Evolutionary conservation across 2,329 filamentous ascomycete species (phyloP), one percentile per base, ranked within the genome.

Genomic region (Penicillium sp.): DNA sequence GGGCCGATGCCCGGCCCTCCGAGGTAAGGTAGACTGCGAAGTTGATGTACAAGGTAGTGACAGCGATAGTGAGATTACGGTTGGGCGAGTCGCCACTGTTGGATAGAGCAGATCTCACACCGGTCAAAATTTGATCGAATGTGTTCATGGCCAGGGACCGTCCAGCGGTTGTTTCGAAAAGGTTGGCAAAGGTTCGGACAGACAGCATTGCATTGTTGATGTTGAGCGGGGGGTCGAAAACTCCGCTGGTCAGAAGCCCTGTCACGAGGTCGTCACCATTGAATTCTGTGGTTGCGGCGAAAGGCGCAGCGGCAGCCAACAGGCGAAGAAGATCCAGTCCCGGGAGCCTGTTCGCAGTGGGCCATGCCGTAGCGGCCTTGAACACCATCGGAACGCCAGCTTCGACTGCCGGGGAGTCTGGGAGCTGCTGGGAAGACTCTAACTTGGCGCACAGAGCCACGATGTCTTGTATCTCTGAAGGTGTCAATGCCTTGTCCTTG

Each of bases 141-240:
- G 78, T 76, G 18, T 75, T 75, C 12, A 83, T 80, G 6, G 85
- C 83, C 3, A 90, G 74, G 42, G 77, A 75, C 21, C 89, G 84
- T 15, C 94, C 94, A 51, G 86, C 79, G 0, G 83, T 76, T 0
- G 89, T 89, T 54, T 84, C 81, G 66, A 96, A 96, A 7, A 96
- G 77, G 63, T 99, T 99, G 28, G 85, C 86, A 45, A 97, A 79
- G 13, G 87, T 83, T 4, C 94, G 88, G 12, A 90, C 79, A 0
- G 87, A 86, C 79, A 99, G 88, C 87, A 97, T 96, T 10, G 85
- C 83, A 60, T 90, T 90, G 71, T 96, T 96, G 48, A 86, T 81
- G 34, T 85, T 85, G 0, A 87, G 77, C 2, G 83, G 79, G 0
- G 81, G 74, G 8, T 84, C 80, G 48, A 87, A 84, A 2, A 85